Evolutionary conservation across 768 basidiomycete genomes (phyloP).

Genomic region (Hypholoma sublateritium): DNA sequence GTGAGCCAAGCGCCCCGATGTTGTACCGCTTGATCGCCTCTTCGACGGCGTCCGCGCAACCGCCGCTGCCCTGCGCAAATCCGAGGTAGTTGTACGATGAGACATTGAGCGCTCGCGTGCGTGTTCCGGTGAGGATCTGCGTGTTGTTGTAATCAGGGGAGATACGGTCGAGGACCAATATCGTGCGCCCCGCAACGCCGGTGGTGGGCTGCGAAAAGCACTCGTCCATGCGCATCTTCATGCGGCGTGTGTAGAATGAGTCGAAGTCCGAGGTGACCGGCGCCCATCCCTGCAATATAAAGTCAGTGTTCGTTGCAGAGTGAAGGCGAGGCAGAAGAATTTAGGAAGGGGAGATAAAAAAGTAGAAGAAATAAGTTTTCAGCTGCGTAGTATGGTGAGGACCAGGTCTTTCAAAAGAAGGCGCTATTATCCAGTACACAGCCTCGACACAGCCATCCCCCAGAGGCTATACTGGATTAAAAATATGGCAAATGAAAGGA

Average conservation of each 20-base stretch:
- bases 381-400: neutral
- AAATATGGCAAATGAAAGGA: no score
- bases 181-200: slow-evolving; percentile 93
- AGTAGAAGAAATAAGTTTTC: neutral
- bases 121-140: slow-evolving; percentile 72
- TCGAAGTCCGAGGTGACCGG: slow-evolving; percentile 98
- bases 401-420: no score
- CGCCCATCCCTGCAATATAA: slow-evolving; percentile 76
- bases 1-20: slow-evolving; percentile 69
- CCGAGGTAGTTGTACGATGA: slow-evolving; percentile 99
- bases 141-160: slow-evolving; percentile 81
- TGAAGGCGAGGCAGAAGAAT: neutral
- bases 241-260: slow-evolving; percentile 96
- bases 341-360: neutral
- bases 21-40: slow-evolving; percentile 81
- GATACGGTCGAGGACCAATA: slow-evolving; percentile 80
- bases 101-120: slow-evolving; percentile 90
- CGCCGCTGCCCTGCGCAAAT: slow-evolving; percentile 90
- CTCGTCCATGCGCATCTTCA: slow-evolving; percentile 93
- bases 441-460: no score
- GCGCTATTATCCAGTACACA: no score
- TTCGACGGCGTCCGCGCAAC: slow-evolving; percentile 94
- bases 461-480: no score
- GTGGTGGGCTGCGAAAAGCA: slow-evolving; percentile 93
- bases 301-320: neutral